These are phyloP conservation scores for Aspergillus tubingensis DNA, from an alignment of 2,329 filamentous ascomycete species.

Conservation along the genomic window DNA sequence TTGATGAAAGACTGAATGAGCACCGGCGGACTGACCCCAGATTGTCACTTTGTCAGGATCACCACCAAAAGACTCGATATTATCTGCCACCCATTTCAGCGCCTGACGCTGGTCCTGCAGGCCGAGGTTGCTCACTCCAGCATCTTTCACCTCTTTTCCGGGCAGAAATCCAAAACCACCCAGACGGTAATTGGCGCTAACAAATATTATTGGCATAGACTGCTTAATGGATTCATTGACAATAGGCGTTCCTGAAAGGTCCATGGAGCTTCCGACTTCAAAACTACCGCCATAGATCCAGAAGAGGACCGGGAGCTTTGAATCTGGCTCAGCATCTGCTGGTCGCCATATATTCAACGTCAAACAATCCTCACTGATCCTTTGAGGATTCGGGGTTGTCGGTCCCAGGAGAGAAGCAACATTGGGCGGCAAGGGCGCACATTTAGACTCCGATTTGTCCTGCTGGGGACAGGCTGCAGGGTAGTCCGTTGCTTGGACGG, in stretches of 20 bases:
- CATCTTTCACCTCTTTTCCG: not conserved
- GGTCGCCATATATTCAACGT: conserved; percentile 11
- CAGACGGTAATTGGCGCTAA: conserved; percentile 16
- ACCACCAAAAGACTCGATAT: conserved; percentile 15
- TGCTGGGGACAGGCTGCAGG: not conserved
- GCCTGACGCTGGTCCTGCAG: conserved; percentile 14
- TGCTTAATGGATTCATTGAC: conserved; percentile 3
- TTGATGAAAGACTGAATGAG: not conserved
- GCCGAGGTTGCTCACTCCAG: conserved; percentile 10
- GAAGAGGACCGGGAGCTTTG: conserved; percentile 11
- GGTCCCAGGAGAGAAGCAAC: not conserved
- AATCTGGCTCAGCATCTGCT: not conserved
- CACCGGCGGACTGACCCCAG: conserved; percentile 14
- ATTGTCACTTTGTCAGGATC: conserved; percentile 14
- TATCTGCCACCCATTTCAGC: conserved; percentile 15
- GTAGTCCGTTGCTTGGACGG: conserved; percentile 1
- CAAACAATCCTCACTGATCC: conserved; percentile 11
- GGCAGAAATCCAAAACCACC: conserved; percentile 16
- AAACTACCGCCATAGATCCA: conserved; percentile 13
- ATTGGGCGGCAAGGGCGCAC: not conserved
- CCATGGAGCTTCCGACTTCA: conserved; percentile 5
- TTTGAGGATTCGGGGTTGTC: not conserved
- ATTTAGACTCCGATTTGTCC: not conserved
- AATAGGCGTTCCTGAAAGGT: not conserved
- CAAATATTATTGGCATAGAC: conserved; percentile 3